phyloP scores from a whole-genome alignment of 306 rosid species.

The Pueraria montana region DNA sequence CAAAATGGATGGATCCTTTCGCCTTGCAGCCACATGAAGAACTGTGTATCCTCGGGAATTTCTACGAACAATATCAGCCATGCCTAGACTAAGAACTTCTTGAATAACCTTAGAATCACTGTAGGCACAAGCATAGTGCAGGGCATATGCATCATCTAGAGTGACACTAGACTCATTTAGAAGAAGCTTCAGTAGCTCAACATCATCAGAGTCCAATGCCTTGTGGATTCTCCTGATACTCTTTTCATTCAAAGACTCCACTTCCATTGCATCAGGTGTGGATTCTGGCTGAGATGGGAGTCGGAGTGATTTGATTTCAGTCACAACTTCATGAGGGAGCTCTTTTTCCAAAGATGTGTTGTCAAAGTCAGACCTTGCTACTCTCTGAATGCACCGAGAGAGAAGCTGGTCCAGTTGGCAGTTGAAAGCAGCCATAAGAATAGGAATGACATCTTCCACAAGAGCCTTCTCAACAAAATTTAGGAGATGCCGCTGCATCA shows the following conservation, averaged over 20 bases:
- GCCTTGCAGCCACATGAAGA: constrained; percentile 93
- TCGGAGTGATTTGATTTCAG: constrained; percentile 59
- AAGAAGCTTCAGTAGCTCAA: constrained; percentile 82
- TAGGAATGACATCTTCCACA: constrained; percentile 86
- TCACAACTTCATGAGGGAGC: constrained; percentile 69
- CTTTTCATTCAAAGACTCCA: constrained; percentile 62
- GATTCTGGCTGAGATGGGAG: constrained; percentile 51
- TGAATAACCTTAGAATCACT: constrained; percentile 87
- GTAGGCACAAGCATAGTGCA: constrained; percentile 89
- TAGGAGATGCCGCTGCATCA: constrained; percentile 80
- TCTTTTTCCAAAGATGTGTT: constrained; percentile 72
- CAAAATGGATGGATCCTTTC: constrained; percentile 81
- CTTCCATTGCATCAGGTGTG: constrained; percentile 54
- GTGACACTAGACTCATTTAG: constrained; percentile 74
- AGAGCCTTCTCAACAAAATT: constrained; percentile 85
- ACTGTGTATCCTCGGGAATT: constrained; percentile 71
- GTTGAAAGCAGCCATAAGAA: constrained; percentile 73
- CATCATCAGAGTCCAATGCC: constrained; percentile 91
- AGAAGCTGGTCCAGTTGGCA: constrained; percentile 73
- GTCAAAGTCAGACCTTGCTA: constrained; percentile 80
- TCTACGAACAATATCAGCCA: constrained; percentile 63
- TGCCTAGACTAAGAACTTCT: constrained; percentile 69
- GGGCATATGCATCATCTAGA: constrained; percentile 77
- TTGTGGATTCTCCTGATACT: constrained; percentile 68
- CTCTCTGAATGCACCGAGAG: constrained; percentile 69